Evolutionary conservation across 768 basidiomycete species (phyloP), one percentile per base, ranked within the genome.

Genomic region (Termitomyces sp.): DNA sequence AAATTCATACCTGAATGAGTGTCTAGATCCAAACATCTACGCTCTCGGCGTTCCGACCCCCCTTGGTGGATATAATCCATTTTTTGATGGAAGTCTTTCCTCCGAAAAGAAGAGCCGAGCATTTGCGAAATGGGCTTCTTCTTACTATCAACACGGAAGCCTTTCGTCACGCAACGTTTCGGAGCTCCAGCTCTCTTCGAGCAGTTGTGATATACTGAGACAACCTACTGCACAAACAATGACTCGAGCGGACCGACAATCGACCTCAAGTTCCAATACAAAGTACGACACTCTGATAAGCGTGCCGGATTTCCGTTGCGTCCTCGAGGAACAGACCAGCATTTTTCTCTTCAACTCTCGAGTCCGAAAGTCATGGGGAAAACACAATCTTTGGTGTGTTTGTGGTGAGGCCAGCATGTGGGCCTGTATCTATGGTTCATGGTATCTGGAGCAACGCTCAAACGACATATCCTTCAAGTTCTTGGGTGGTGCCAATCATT

Each of bases 91-190:
- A 0, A 30, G 14, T 5, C 26, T 58, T 17, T 41, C 60, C 60
- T 1, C 32, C 1, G 41, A 53, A 22, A 10, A 38, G n/a, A 45
- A 38, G 10, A 22, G 11, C 14, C 15, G 21, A 5, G 53, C 34
- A 1, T 54, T 58, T n/a, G 26, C 19, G 12, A 54, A 45, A 43
- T 58, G 57, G 57, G 34, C 22, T 15, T 8, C 57, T n/a, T 37
- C 41, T 28, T 58, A 58, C 42, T 53, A 28, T n/a, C 40, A 45
- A 12, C 52, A 56, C 22, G 43, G 26, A 9, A 19, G 50, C 28
- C 45, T 53, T 45, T 28, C 41, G 17, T 53, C 46, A 30, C 56
- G 47, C 4, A 41, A 57, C 10, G 10, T 53, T 42, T 26, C 28
- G 19, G 28, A 26, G 24, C 45, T 34, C 6, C 24, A n/a, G 1